Evolutionary conservation across 768 basidiomycete genomes (phyloP), one percentile per base, ranked within the genome.

Genomic region (Kwoniella dejecticola): DNA sequence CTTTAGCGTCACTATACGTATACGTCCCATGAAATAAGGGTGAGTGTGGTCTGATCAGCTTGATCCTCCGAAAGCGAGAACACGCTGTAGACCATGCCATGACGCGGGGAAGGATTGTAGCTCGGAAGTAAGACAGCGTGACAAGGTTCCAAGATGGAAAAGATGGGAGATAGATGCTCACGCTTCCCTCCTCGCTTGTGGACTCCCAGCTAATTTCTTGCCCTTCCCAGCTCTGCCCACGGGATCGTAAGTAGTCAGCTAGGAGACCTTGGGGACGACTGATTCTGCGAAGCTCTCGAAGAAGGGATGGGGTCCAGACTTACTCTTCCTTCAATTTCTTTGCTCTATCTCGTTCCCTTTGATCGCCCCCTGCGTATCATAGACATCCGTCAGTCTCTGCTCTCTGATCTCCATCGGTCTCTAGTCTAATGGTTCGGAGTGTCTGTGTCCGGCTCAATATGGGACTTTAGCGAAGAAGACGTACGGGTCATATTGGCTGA

Each of bases 141-240:
- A n/a, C n/a, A n/a, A n/a, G n/a, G n/a, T n/a, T n/a, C n/a, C n/a
- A n/a, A n/a, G n/a, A n/a, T n/a, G n/a, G n/a, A n/a, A n/a, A n/a
- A n/a, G n/a, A n/a, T n/a, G n/a, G n/a, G n/a, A n/a, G n/a, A n/a
- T n/a, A n/a, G n/a, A n/a, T 6, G 56, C 65, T 67, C 61, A 67
- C 65, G 65, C 65, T 56, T 67, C 65, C 42, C 57, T 45, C 46
- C 65, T 47, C 27, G 36, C 33, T 49, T 54, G 61, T 21, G 53
- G 52, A 52, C 36, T 60, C 8, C 65, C 65, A 17, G 56, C 17
- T 38, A 63, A 24, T 31, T 67, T 67, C 26, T 62, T 66, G 11
- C 49, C 64, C 24, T 55, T 55, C 17, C 41, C 47, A 38, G 52
- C 64, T 30, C 64, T 65, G 31, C 6, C 21, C 33, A 46, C 23